A percentile compares a stretch with the other conserved stretches of the same genome.
These are phyloP conservation scores for Pezicula radicicola DNA, from an alignment of 2,329 filamentous ascomycete genomes.

Conservation along the genomic window DNA sequence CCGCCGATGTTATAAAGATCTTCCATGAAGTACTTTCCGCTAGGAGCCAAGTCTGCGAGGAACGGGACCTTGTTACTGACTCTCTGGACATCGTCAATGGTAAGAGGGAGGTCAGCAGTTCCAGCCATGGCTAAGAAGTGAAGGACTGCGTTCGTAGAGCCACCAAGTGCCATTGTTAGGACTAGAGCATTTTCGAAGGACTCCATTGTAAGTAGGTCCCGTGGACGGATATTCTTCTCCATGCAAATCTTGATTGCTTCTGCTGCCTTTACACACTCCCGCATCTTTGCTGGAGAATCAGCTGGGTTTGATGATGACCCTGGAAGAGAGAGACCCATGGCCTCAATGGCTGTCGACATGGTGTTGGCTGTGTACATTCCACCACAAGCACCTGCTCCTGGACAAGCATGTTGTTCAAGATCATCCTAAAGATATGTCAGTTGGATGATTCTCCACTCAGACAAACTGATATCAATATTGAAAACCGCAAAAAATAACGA, in stretches of 20 bases:
- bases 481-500: too few relatives aligned
- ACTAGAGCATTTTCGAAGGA: conserved; percentile 71
- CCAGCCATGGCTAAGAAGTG: conserved; percentile 72
- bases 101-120: conserved; percentile 62
- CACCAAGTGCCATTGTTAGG: conserved; percentile 71
- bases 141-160: conserved; percentile 68
- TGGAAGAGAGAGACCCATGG: conserved; percentile 66
- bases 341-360: conserved; percentile 71
- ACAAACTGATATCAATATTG: too few relatives aligned
- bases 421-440: conserved; percentile 49
- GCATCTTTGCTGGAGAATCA: conserved; percentile 65
- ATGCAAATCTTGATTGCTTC: conserved; percentile 67
- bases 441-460: neutral
- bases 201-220: conserved; percentile 65
- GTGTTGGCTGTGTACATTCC: conserved; percentile 80
- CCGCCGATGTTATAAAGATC: conserved; percentile 85
- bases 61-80: conserved; percentile 70
- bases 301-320: conserved; percentile 70
- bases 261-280: conserved; percentile 66
- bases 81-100: conserved; percentile 66
- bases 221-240: conserved; percentile 66
- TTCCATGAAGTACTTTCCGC: conserved; percentile 82
- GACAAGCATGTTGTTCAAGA: conserved; percentile 66
- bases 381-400: conserved; percentile 66
- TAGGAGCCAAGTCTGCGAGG: conserved; percentile 70